These are phyloP conservation scores for Sungouiozyma ichnusensis DNA, from an alignment of 805 yeast species.

Conservation along the genomic window DNA sequence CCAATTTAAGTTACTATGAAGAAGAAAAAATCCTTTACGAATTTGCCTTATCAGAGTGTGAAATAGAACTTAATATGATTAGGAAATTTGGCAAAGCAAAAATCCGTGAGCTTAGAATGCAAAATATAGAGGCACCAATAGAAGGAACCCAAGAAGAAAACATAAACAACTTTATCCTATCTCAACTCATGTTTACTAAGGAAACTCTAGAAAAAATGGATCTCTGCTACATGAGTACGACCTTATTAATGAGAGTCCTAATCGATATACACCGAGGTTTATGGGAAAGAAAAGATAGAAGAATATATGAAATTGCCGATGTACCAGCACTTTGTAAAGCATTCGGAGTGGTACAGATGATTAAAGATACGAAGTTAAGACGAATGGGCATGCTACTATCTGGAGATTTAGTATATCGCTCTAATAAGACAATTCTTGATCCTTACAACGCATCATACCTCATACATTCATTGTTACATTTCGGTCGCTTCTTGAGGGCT, in stretches of 20 bases:
- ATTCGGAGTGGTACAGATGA: constrained; percentile 34
- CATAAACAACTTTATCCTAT: background rate
- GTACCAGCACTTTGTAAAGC: constrained; percentile 28
- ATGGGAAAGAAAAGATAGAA: constrained; percentile 4
- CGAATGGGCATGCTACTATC: constrained; percentile 30
- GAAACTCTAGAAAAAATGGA: background rate
- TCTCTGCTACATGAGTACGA: background rate
- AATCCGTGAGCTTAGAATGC: background rate
- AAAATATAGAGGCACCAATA: background rate
- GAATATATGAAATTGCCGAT: constrained; percentile 9
- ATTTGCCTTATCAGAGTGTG: background rate
- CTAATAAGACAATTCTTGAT: constrained; percentile 37
- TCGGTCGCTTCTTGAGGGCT: constrained; percentile 30
- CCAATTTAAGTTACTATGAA: background rate
- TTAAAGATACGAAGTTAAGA: constrained; percentile 27
- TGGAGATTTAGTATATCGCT: constrained; percentile 35
- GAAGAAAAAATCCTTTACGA: background rate
- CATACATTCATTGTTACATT: constrained; percentile 34
- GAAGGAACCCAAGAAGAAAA: background rate
- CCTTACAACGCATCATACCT: constrained; percentile 42
- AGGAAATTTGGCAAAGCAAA: background rate
- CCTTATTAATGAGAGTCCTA: background rate
- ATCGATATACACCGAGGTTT: background rate
- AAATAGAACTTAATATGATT: background rate
- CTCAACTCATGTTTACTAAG: background rate